A percentile compares a stretch with the other conserved stretches of the same genome.
Evolutionary conservation across 2,329 filamentous ascomycete genomes (phyloP).

Genomic region (Fusarium odoratissimum): DNA sequence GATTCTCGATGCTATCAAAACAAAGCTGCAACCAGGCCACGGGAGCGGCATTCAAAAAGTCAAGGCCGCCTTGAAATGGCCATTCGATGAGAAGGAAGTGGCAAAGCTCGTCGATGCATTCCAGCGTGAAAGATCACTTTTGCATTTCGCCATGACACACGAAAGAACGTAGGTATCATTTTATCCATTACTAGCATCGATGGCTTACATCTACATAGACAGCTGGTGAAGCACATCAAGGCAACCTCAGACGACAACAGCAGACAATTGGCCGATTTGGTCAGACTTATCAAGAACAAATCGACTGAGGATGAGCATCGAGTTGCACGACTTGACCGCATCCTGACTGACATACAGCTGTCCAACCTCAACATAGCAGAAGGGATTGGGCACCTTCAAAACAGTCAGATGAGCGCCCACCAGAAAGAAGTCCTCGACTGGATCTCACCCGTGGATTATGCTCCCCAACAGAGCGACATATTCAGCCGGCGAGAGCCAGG

Average conservation of each 20-base stretch:
- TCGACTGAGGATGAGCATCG: background rate
- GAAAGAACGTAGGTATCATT: background rate
- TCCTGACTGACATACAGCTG: background rate
- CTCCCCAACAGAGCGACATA: background rate
- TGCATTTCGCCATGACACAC: background rate
- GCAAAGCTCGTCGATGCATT: background rate
- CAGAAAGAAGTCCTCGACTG: background rate
- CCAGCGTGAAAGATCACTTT: background rate
- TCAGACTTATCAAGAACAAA: background rate
- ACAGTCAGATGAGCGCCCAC: background rate
- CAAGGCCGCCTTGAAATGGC: background rate
- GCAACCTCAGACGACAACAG: background rate
- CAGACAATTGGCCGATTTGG: background rate
- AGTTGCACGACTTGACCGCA: background rate
- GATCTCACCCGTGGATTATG: background rate
- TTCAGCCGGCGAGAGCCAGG: background rate
- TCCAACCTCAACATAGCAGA: background rate
- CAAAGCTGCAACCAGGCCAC: slow-evolving; percentile 22
- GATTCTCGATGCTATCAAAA: slow-evolving; percentile 17
- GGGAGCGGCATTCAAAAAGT: background rate
- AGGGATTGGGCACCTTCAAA: background rate
- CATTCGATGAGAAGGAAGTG: slow-evolving; percentile 36
- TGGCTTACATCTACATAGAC: background rate
- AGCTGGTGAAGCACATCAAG: background rate
- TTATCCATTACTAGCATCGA: rapidly evolving